These are phyloP conservation scores for Meripilus lineatus DNA, from an alignment of 1,284 basidiomycete genomes.

Conservation along the genomic window DNA sequence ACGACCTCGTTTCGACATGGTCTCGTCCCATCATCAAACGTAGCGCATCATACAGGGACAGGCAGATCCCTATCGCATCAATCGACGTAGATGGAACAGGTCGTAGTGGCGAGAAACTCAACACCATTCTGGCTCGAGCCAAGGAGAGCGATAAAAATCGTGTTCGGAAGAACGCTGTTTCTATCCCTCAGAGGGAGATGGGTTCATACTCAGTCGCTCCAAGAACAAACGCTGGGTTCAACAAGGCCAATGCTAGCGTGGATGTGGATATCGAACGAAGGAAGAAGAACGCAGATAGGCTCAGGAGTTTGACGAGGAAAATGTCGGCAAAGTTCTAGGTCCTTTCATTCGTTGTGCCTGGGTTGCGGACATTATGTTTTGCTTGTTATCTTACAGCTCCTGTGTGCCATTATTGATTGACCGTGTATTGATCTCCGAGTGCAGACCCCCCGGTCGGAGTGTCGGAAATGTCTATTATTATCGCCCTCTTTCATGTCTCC, in stretches of 20 bases:
- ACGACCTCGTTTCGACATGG: conserved; percentile 84
- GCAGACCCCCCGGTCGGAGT: no score
- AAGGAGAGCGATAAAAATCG: conserved; percentile 63
- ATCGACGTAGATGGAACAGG: conserved; percentile 33
- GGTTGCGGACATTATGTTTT: neutral
- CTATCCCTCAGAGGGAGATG: conserved; percentile 67
- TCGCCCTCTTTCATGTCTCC: neutral
- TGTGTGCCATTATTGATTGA: neutral
- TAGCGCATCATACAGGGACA: conserved; percentile 79
- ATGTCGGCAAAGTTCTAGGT: conserved; percentile 22
- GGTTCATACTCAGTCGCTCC: conserved; percentile 76
- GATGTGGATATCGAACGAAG: conserved; percentile 67
- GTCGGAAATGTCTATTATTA: neutral
- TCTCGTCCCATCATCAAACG: conserved; percentile 94
- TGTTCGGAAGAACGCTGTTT: conserved; percentile 70
- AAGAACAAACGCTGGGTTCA: conserved; percentile 42
- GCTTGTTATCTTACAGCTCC: no score
- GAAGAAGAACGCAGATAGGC: conserved; percentile 64
- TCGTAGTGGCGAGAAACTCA: conserved; percentile 50
- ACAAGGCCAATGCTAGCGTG: conserved; percentile 48
- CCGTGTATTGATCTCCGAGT: no score
- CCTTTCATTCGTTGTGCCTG: neutral
- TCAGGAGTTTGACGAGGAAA: conserved; percentile 40
- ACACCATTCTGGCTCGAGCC: conserved; percentile 65
- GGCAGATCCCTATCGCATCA: conserved; percentile 53